A percentile compares a stretch with the other conserved stretches of the same genome.
Evolutionary conservation across 371 early-diverging fungal species (phyloP).

Genomic region (Mortierella sp.): DNA sequence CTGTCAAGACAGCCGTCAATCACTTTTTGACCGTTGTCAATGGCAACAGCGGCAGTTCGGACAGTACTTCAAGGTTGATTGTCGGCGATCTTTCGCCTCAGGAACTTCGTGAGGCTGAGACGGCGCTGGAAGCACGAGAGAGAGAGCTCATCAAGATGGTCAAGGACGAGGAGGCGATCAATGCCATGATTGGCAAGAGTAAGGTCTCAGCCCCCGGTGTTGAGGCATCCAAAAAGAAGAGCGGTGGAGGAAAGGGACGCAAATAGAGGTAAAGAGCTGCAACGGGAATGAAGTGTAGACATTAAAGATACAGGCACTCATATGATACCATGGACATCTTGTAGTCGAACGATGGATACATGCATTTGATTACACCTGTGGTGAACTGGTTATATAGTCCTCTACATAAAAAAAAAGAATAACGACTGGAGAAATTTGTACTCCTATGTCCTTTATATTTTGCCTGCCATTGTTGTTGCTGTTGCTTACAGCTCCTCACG

Average conservation of each 20-base stretch:
- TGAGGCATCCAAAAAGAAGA: conserved; percentile 75
- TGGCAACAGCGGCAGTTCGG: conserved; percentile 2
- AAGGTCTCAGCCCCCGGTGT: conserved; percentile 85
- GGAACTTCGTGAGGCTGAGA: conserved; percentile 65
- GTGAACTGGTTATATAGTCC: no score
- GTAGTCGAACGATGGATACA: no score
- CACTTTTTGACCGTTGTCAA: conserved; percentile 39
- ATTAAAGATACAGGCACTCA: not conserved
- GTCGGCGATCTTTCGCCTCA: conserved; percentile 29
- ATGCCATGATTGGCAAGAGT: conserved; percentile 88
- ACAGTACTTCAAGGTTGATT: not conserved
- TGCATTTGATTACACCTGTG: no score
- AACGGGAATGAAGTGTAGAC: not conserved
- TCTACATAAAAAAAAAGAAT: no score
- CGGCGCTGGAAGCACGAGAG: conserved; percentile 68
- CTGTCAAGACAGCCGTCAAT: conserved; percentile 47
- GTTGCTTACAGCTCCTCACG: conserved; percentile 36
- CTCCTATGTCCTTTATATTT: no score
- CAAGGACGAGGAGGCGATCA: conserved; percentile 86
- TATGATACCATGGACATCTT: no score
- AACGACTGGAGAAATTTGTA: no score
- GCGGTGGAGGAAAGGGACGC: conserved; percentile 42
- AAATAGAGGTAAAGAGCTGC: conserved; percentile 22
- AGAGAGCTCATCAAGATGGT: conserved; percentile 84
- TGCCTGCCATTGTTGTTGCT: no score